phyloP scores from a whole-genome alignment of 2,329 filamentous ascomycete species.

The Hymenoscyphus linearis region DNA sequence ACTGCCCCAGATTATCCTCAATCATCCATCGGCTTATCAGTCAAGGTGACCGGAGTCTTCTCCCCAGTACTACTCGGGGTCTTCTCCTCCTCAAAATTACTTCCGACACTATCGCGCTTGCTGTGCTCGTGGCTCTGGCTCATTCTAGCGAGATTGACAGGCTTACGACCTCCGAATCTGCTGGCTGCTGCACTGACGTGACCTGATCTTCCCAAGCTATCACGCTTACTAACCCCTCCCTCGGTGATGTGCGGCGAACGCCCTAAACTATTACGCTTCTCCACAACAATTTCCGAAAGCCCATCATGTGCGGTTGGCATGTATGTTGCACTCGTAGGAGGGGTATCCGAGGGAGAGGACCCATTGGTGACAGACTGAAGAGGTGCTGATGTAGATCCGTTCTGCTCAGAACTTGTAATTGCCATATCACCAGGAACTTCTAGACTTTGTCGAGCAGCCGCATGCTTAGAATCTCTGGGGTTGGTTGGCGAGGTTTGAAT shows the following conservation, averaged over 20 bases:
- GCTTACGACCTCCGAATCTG: slow-evolving; percentile 37
- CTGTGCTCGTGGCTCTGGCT: slow-evolving; percentile 23
- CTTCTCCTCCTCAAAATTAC: slow-evolving; percentile 35
- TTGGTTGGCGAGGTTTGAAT: slow-evolving; percentile 54
- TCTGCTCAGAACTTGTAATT: slow-evolving; percentile 18
- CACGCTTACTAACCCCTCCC: slow-evolving; percentile 53
- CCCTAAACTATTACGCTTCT: slow-evolving; percentile 8
- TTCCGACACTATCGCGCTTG: slow-evolving; percentile 30
- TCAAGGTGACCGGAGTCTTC: slow-evolving; percentile 57
- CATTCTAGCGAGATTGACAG: slow-evolving; percentile 33
- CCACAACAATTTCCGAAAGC: slow-evolving; percentile 10
- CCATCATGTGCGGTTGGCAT: slow-evolving; percentile 27
- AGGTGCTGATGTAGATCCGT: slow-evolving; percentile 12
- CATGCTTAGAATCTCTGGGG: slow-evolving; percentile 30
- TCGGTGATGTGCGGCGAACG: slow-evolving; percentile 3
- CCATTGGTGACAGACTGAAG: slow-evolving; percentile 11
- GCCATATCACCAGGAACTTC: slow-evolving; percentile 59
- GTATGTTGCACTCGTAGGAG: slow-evolving; percentile 29
- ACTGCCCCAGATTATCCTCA: slow-evolving; percentile 33
- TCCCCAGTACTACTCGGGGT: slow-evolving; percentile 32
- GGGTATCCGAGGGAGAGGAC: slow-evolving; percentile 10
- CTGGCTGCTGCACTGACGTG: slow-evolving; percentile 42
- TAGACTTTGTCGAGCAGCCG: slow-evolving; percentile 56
- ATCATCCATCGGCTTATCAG: slow-evolving; percentile 76
- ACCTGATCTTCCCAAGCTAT: slow-evolving; percentile 54